Evolutionary conservation across 2,329 filamentous ascomycete genomes (phyloP).

Genomic region (Colletotrichum eremochloae): DNA sequence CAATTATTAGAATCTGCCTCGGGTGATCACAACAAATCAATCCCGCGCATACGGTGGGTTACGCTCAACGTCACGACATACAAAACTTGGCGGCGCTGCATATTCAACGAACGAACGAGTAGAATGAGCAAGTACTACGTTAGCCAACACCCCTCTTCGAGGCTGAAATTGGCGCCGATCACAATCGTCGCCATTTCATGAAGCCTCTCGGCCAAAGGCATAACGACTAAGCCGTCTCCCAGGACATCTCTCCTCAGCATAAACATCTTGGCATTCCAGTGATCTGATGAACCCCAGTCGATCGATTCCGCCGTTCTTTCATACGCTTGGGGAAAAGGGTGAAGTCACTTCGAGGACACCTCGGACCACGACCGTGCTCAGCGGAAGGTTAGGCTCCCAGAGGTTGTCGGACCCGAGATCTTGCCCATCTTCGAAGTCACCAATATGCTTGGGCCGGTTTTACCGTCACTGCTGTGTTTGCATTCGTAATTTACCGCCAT

Average conservation of each 20-base stretch:
- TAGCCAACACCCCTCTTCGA: background rate
- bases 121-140: background rate
- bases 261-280: background rate
- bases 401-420: slow-evolving; percentile 28
- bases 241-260: slow-evolving; percentile 1
- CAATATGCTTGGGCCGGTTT: slow-evolving; percentile 45
- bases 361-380: background rate
- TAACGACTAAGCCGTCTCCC: background rate
- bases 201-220: no score
- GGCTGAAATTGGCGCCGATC: background rate
- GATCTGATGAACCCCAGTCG: background rate
- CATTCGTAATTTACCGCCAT: slow-evolving; percentile 9
- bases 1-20: background rate
- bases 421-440: slow-evolving; percentile 9
- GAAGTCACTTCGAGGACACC: slow-evolving; percentile 45
- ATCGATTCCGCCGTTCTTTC: slow-evolving; percentile 45
- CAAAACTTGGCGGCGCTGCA: background rate
- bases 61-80: background rate
- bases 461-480: slow-evolving; percentile 43
- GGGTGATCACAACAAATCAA: background rate
- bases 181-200: background rate
- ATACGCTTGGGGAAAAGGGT: slow-evolving; percentile 46
- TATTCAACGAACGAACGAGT: slow-evolving; percentile 7
- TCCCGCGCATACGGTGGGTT: background rate
- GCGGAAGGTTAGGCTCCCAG: slow-evolving; percentile 23